Base-by-base conservation (phyloP, 495 filamentous ascomycete species). In the Aspergillus sparsus region DNA sequence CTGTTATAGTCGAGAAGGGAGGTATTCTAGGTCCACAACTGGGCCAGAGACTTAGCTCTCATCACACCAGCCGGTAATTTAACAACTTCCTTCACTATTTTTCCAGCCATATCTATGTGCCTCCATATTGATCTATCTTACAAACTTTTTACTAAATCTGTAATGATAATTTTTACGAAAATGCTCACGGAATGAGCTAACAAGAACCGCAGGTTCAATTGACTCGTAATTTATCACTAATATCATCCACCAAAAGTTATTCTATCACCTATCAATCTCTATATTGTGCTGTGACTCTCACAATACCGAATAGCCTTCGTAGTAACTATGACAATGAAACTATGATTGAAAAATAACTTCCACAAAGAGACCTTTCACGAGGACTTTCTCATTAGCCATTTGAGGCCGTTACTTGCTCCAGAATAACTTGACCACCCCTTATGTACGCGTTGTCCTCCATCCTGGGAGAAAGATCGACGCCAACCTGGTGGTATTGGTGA, bases 1-100 rank as follows among this genome's bases (percentile, higher is more conserved):
- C 68, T 66, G 82, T 31, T 82, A 76, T 65, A 68, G 64, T 12
- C 66, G 64, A 31, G 31, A 55, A 1, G 42, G 15, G n/a, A 53
- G 41, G 31, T 45, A 55, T 44, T 10, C 15, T 7, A 18, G 21
- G 21, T 27, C 21, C 15, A 18, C 45, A 49, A 18, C n/a, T 9
- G 16, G 16, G 12, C 45, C 12, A 42, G 15, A 42, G 15, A 42
- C 39, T 15, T 41, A 41, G 10, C 10, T 41, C 37, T 41, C n/a
- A n/a, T 27, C 21, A 27, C 21, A 27, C 21, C 21, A 27, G 21
- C 21, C 21, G 21, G 21, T 27, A 27, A 27, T 27, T 27, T 27
- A 27, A 27, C 21, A 27, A 27, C 3, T 27, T 27, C 21, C 21
- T 27, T 27, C 1, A 27, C 21, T 3, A 27, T 27, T 27, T 27